Conservation (phyloP, 805 yeast genomes). For the Candida boleticola region DNA sequence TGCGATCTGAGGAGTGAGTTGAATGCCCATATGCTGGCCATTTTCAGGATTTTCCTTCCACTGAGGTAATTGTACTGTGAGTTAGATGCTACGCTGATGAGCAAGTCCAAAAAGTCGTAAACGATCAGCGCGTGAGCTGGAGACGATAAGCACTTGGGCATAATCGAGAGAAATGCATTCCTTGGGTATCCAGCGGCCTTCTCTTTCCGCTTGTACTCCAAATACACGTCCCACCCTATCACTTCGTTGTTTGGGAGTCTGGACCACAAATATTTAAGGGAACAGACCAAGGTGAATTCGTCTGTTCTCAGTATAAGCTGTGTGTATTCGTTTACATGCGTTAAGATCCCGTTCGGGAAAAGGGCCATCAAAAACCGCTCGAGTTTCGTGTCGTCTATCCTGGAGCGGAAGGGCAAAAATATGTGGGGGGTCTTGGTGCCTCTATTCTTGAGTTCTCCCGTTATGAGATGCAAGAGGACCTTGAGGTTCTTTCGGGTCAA, state of each 20-base stretch:
- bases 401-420: conserved; percentile 75
- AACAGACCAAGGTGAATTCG: conserved; percentile 69
- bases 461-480: conserved; percentile 64
- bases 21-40: conserved; percentile 91
- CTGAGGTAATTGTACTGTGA: conserved; percentile 75
- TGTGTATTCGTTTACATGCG: conserved; percentile 29
- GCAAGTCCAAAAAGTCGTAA: conserved; percentile 79
- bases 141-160: conserved; percentile 81
- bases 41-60: conserved; percentile 74
- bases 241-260: conserved; percentile 76
- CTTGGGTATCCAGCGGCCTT: conserved; percentile 63
- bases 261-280: conserved; percentile 83
- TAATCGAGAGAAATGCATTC: conserved; percentile 71
- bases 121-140: conserved; percentile 89
- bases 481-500: conserved; percentile 66
- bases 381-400: conserved; percentile 58
- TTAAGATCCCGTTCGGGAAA: conserved; percentile 56
- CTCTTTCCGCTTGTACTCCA: conserved; percentile 65
- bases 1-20: conserved; percentile 34
- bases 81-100: conserved; percentile 75
- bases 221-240: conserved; percentile 83
- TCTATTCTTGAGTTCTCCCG: conserved; percentile 66
- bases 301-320: conserved; percentile 49
- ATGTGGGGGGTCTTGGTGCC: conserved; percentile 74
- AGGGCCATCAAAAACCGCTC: conserved; percentile 54